Percentiles rank a stretch among this genome's conserved stretches.
Conservation (phyloP, 2,329 filamentous ascomycete species). For the Aspergillus ochraceus region DNA sequence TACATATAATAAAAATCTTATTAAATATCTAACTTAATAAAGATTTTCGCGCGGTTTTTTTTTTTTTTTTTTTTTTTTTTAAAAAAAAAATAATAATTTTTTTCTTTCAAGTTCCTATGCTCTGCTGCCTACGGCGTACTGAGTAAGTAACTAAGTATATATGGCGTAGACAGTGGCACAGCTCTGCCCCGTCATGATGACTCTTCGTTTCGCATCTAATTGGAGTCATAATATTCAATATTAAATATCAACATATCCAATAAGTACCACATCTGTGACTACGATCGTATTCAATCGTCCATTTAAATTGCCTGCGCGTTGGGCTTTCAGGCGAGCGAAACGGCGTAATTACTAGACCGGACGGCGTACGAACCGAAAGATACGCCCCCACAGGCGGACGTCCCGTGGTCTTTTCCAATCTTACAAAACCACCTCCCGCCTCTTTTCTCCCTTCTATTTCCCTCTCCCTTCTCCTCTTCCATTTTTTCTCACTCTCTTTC, state of each 20-base stretch:
- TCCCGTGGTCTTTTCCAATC: constrained; percentile 1
- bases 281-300: too few relatives aligned
- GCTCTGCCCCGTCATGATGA: neutral
- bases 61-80: neutral
- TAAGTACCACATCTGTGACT: neutral
- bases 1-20: too few relatives aligned
- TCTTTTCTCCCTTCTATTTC: neutral
- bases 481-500: neutral
- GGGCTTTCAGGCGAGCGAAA: neutral
- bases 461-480: neutral
- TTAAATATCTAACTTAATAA: too few relatives aligned
- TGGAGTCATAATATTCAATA: neutral
- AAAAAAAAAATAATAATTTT: too few relatives aligned
- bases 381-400: neutral
- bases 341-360: neutral
- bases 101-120: neutral
- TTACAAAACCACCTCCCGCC: constrained; percentile 1
- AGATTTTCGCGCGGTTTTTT: too few relatives aligned
- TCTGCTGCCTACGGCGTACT: neutral
- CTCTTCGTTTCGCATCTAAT: neutral
- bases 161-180: neutral
- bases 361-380: constrained; percentile 6
- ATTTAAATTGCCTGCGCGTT: neutral
- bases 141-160: neutral
- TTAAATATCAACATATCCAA: too few relatives aligned